Conservation (phyloP, 148 eudicot species). For the Rhododendron molle region DNA sequence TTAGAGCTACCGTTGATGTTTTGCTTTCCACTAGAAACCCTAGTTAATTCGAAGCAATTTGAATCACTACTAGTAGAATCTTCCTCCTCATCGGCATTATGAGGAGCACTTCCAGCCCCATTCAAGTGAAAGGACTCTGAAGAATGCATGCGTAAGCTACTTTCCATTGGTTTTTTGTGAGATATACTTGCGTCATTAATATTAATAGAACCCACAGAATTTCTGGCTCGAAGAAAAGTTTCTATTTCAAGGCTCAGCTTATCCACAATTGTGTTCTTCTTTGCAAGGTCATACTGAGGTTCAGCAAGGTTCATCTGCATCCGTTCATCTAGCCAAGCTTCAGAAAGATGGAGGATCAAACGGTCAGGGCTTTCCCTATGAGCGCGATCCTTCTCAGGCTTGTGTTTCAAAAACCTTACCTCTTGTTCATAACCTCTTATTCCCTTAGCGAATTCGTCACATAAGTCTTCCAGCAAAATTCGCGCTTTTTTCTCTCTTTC, state of each 20-base stretch:
- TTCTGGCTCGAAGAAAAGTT: constrained; percentile 58
- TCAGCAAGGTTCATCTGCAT: constrained; percentile 56
- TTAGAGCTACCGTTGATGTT: constrained; percentile 18
- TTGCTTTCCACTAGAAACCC: constrained; percentile 25
- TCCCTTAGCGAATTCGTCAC: constrained; percentile 84
- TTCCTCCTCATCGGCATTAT: constrained; percentile 45
- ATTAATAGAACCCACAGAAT: constrained; percentile 17
- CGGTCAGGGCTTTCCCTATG: constrained; percentile 46
- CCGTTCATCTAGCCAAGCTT: constrained; percentile 92
- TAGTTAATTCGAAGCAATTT: constrained; percentile 42
- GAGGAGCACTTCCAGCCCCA: constrained; percentile 61
- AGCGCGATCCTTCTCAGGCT: constrained; percentile 36
- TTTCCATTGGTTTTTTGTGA: constrained; percentile 21
- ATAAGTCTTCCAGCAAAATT: constrained; percentile 61
- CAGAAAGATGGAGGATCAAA: constrained; percentile 70
- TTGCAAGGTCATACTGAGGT: constrained; percentile 21
- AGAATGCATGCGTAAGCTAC: constrained; percentile 40
- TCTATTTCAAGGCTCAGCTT: constrained; percentile 72
- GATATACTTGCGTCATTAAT: constrained; percentile 8
- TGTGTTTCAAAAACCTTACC: constrained; percentile 47
- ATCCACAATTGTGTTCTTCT: constrained; percentile 47
- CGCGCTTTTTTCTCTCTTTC: constrained; percentile 70
- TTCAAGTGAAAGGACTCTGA: constrained; percentile 65
- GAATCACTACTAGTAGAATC: constrained; percentile 38
- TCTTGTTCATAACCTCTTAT: constrained; percentile 74